Percentiles rank a stretch among this genome's conserved stretches.
Conservation (phyloP, 2,329 filamentous ascomycete species). For the Alternaria sp. region DNA sequence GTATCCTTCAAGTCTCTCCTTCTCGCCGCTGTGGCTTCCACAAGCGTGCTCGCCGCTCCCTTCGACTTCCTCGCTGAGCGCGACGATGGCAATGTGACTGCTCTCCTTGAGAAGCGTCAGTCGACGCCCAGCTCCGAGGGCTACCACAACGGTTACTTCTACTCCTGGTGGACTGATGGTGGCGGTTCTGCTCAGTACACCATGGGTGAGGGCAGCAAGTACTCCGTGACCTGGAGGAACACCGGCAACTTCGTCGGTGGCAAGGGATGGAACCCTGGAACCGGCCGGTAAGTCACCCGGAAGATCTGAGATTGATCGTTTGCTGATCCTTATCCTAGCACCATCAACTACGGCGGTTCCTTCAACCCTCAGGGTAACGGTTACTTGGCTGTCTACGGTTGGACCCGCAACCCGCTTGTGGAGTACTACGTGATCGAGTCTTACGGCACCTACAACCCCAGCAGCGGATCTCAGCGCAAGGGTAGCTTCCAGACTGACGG, state of each 20-base stretch:
- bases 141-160: slow-evolving; percentile 60
- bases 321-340: slow-evolving; percentile 3
- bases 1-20: slow-evolving; percentile 35
- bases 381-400: slow-evolving; percentile 61
- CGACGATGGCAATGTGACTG: slow-evolving; percentile 29
- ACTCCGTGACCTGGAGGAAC: slow-evolving; percentile 33
- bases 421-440: slow-evolving; percentile 67
- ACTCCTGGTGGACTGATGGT: slow-evolving; percentile 67
- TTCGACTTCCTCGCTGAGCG: slow-evolving; percentile 30
- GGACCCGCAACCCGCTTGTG: slow-evolving; percentile 61
- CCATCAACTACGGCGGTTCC: slow-evolving; percentile 28
- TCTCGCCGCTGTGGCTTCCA: slow-evolving; percentile 26
- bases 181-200: slow-evolving; percentile 36
- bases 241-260: slow-evolving; percentile 38
- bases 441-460: slow-evolving; percentile 58
- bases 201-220: slow-evolving; percentile 30
- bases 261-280: slow-evolving; percentile 49
- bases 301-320: neutral
- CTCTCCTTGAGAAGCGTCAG: slow-evolving; percentile 27
- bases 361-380: slow-evolving; percentile 29
- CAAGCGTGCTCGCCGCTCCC: slow-evolving; percentile 25
- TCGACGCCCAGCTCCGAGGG: slow-evolving; percentile 58
- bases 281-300: slow-evolving; percentile 52
- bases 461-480: slow-evolving; percentile 53
- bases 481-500: slow-evolving; percentile 62